Conservation (phyloP, 768 basidiomycete species). For the Kwoniella shandongensis region DNA sequence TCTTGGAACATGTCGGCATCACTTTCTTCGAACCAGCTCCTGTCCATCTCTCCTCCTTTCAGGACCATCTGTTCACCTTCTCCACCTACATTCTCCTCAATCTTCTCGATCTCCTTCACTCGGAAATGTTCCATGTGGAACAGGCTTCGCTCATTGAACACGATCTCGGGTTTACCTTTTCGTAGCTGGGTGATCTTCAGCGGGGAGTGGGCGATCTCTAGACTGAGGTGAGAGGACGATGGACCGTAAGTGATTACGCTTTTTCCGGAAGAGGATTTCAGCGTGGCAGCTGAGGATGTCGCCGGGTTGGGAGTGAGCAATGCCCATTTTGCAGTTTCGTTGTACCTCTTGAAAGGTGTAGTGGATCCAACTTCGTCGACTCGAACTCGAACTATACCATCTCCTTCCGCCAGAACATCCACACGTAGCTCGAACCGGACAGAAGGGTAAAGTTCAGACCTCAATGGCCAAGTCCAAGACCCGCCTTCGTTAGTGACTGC, state of each 20-base stretch:
- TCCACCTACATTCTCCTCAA: slow-evolving; percentile 38
- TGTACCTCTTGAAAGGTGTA: slow-evolving; percentile 74
- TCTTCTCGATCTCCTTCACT: slow-evolving; percentile 58
- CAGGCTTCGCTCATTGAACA: slow-evolving; percentile 82
- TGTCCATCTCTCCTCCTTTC: slow-evolving; percentile 45
- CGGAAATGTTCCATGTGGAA: slow-evolving; percentile 97
- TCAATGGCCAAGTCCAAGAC: slow-evolving; percentile 69
- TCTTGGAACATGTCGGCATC: slow-evolving; percentile 91
- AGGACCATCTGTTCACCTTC: slow-evolving; percentile 59
- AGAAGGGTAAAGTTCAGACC: slow-evolving; percentile 77
- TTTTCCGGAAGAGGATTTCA: slow-evolving; percentile 53
- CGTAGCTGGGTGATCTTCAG: slow-evolving; percentile 71
- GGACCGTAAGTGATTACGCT: slow-evolving; percentile 63
- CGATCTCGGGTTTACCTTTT: slow-evolving; percentile 76
- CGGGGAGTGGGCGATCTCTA: slow-evolving; percentile 67
- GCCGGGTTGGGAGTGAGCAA: slow-evolving; percentile 68
- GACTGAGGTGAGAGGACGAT: slow-evolving; percentile 63
- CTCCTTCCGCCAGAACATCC: slow-evolving; percentile 67
- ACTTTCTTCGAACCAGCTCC: slow-evolving; percentile 81
- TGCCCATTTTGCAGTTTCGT: slow-evolving; percentile 90
- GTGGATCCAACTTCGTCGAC: slow-evolving; percentile 76
- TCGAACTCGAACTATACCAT: slow-evolving; percentile 86
- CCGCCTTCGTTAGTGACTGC: slow-evolving; percentile 5
- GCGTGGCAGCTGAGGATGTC: slow-evolving; percentile 46
- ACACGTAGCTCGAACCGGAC: slow-evolving; percentile 79